Base-by-base conservation (phyloP, 1,139 yeast species). In the Geotrichum cucujoidarum region DNA sequence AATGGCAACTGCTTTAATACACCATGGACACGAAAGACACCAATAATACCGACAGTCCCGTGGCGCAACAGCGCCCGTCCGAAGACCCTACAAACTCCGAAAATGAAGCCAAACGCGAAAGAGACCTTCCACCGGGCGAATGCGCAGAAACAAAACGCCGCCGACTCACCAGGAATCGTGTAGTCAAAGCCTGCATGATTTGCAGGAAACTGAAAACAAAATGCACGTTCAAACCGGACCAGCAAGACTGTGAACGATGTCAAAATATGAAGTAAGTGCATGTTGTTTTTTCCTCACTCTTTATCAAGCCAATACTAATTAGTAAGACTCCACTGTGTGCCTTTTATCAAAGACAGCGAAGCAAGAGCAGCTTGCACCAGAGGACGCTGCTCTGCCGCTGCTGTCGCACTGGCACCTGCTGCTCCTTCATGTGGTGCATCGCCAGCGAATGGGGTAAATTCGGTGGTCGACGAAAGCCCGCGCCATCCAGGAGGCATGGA, bases 171-270 rank as follows among this genome's bases (percentile, higher is more conserved):
- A 41, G 47, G 22, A 42, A 47, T 33, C 40, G 50, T 1, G 36
- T 32, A 6, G 38, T 47, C n/a, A 43, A 43, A n/a, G 47, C 50
- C 11, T 47, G 47, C 21, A 29, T 47, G 10, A 38, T 34, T 7
- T 47, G 50, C 32, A 38, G 50, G 2, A 39, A 37, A 20, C 37
- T 47, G 2, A 47, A 47, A 27, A 47, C 50, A 14, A 47, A 43
- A 36, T 47, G 50, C 30, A 24, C 39, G 4, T 47, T 30, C 24
- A 25, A 31, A 13, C 47, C 42, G 8, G 31, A 8, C 27, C 20
- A 30, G 24, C 21, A 27, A 1, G 29, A 13, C 7, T 47, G 50
- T 14, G 43, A 29, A 31, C 36, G 50, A 13, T 47, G 50, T 24
- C 44, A 29, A n/a, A 7, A 20, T 2, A 17, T 38, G 16, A 37